phyloP scores from a whole-genome alignment of 2,329 filamentous ascomycete species.

The Aspergillus amoenus region DNA sequence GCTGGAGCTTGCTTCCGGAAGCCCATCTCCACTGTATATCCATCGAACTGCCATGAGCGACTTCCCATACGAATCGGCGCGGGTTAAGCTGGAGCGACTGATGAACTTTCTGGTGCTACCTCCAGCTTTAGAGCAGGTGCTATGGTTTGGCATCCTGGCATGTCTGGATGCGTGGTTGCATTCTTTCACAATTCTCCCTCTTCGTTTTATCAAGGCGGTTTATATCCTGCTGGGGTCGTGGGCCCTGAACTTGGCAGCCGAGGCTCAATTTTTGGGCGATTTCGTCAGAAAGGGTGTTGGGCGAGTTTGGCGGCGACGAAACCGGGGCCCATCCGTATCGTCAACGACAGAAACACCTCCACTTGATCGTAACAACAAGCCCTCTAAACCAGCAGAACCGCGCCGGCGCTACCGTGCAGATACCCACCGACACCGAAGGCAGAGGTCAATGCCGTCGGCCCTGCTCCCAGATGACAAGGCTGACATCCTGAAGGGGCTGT shows the following conservation, averaged over 20 bases:
- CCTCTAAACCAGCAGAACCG: constrained; percentile 16
- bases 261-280: constrained; percentile 67
- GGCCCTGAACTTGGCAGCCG: constrained; percentile 68
- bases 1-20: constrained; percentile 60
- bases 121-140: constrained; percentile 74
- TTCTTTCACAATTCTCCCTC: constrained; percentile 89
- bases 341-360: constrained; percentile 8
- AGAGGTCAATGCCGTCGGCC: constrained; percentile 80
- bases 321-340: constrained; percentile 19
- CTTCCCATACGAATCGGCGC: constrained; percentile 85
- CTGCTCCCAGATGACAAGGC: constrained; percentile 90
- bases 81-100: constrained; percentile 86
- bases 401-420: constrained; percentile 30
- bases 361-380: constrained; percentile 23
- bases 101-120: constrained; percentile 85
- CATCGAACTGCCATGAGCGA: constrained; percentile 58
- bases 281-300: constrained; percentile 81
- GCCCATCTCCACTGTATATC: constrained; percentile 63
- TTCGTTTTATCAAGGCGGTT: constrained; percentile 80
- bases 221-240: constrained; percentile 77
- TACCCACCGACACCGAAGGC: constrained; percentile 59
- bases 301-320: constrained; percentile 69
- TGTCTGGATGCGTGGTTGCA: constrained; percentile 97
- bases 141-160: constrained; percentile 84
- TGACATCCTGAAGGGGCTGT: constrained; percentile 83